These are phyloP conservation scores for Sugiyamaella castrensis DNA, from an alignment of 1,139 yeast species.

Conservation along the genomic window DNA sequence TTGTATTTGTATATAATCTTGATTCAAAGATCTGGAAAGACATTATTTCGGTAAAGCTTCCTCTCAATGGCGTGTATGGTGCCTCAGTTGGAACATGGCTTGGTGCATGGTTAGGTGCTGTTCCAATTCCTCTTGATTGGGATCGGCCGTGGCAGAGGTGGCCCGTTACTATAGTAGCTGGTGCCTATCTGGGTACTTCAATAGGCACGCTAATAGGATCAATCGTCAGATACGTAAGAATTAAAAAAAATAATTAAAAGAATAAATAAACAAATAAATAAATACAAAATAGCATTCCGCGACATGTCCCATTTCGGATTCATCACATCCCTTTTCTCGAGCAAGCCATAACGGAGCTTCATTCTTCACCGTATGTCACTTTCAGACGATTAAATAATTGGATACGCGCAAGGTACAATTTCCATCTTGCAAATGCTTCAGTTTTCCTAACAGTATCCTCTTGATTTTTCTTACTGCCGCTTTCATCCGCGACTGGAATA, in stretches of 20 bases:
- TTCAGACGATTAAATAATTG: slow-evolving; percentile 59
- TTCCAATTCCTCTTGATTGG: slow-evolving; percentile 96
- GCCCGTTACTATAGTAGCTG: slow-evolving; percentile 90
- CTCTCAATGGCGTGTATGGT: slow-evolving; percentile 34
- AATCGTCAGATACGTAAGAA: too few relatives aligned
- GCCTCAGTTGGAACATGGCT: slow-evolving; percentile 53
- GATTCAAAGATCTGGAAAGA: slow-evolving; percentile 49
- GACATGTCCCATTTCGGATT: too few relatives aligned
- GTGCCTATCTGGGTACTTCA: slow-evolving; percentile 70
- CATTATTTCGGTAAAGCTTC: slow-evolving; percentile 37
- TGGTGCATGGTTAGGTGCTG: slow-evolving; percentile 91
- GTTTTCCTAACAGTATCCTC: slow-evolving; percentile 1
- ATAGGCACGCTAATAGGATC: slow-evolving; percentile 47
- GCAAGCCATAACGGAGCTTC: too few relatives aligned
- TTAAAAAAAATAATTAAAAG: too few relatives aligned
- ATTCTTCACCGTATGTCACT: slow-evolving; percentile 17
- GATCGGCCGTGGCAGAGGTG: slow-evolving; percentile 96
- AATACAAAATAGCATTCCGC: too few relatives aligned
- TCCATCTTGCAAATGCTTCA: slow-evolving; percentile 61
- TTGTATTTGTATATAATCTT: slow-evolving; percentile 58
- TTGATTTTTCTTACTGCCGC: slow-evolving; percentile 45
- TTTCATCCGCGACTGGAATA: too few relatives aligned
- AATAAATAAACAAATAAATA: too few relatives aligned
- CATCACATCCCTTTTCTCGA: too few relatives aligned
- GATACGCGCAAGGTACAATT: slow-evolving; percentile 42